These are phyloP conservation scores for Pseudogymnoascus sp. DNA, from an alignment of 2,329 filamentous ascomycete genomes.

Conservation along the genomic window DNA sequence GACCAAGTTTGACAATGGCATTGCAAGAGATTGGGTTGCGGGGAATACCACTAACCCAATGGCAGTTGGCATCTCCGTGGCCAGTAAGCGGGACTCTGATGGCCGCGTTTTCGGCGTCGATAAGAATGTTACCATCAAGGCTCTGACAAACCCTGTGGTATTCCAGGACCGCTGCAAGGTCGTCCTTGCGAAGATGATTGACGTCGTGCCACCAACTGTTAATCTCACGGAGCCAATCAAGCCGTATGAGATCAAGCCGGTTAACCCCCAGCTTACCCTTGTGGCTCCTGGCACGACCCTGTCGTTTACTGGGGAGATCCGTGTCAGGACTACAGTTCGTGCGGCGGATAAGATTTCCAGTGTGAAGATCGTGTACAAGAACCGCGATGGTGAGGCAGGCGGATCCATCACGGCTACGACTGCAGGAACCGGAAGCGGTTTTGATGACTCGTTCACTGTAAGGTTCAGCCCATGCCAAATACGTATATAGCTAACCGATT, in stretches of 20 bases:
- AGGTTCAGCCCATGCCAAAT: slow-evolving; percentile 36
- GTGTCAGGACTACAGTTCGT: slow-evolving; percentile 44
- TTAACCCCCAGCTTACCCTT: slow-evolving; percentile 47
- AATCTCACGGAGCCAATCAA: slow-evolving; percentile 43
- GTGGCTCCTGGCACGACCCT: slow-evolving; percentile 40
- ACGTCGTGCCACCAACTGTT: slow-evolving; percentile 46
- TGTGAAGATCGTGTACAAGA: slow-evolving; percentile 47
- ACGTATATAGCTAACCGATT: slow-evolving; percentile 10
- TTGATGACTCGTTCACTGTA: slow-evolving; percentile 53
- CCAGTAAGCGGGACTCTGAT: slow-evolving; percentile 42
- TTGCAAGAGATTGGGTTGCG: slow-evolving; percentile 49
- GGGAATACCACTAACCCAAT: slow-evolving; percentile 48
- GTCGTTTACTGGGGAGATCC: slow-evolving; percentile 46
- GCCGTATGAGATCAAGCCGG: slow-evolving; percentile 53
- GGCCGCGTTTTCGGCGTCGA: slow-evolving; percentile 48
- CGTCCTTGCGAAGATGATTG: slow-evolving; percentile 52
- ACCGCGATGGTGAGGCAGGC: slow-evolving; percentile 40
- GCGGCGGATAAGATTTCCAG: slow-evolving; percentile 37
- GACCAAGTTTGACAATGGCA: slow-evolving; percentile 43
- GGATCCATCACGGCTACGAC: slow-evolving; percentile 40
- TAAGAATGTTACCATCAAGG: slow-evolving; percentile 44
- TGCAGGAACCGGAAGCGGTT: slow-evolving; percentile 44
- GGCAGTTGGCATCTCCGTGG: slow-evolving; percentile 42
- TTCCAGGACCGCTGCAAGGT: slow-evolving; percentile 42
- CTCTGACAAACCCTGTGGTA: slow-evolving; percentile 36